Conservation (phyloP, 371 early-diverging fungal genomes). For the Zancudomyces culisetae region DNA sequence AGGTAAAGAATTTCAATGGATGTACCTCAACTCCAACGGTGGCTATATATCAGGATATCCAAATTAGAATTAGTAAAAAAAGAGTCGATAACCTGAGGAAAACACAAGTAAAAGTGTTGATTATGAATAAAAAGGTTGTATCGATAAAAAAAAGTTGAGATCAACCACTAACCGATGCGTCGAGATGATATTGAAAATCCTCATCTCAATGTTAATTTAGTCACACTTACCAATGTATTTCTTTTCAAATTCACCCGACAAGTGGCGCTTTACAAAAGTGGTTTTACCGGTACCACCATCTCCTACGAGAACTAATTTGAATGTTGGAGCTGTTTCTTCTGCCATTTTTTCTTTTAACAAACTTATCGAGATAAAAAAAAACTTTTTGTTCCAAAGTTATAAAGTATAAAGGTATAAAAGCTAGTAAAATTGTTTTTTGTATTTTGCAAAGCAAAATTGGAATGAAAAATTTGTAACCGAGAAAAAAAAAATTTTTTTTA, state of each 20-base stretch:
- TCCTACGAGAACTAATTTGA: conserved; percentile 89
- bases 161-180: no score
- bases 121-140: not conserved
- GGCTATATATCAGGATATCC: conserved; percentile 44
- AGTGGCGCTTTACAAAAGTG: conserved; percentile 99
- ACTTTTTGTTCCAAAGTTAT: no score
- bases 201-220: no score
- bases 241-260: conserved; percentile 99
- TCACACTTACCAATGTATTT: conserved; percentile 90
- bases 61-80: not conserved
- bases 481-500: no score
- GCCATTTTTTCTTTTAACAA: conserved; percentile 13
- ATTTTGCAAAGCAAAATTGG: no score
- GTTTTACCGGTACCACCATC: conserved; percentile 99
- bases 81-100: not conserved
- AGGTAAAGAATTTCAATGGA: conserved; percentile 93
- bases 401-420: no score
- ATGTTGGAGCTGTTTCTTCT: conserved; percentile 33
- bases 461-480: no score
- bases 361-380: conserved; percentile 1
- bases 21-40: conserved; percentile 99
- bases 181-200: no score
- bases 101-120: no score
- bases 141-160: not conserved
- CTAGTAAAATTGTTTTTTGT: no score